Percentiles rank a stretch among this genome's conserved stretches.
Evolutionary conservation across 225 moss, liverwort and hornwort species (phyloP).

Genomic region (Anthoceros angustus): DNA sequence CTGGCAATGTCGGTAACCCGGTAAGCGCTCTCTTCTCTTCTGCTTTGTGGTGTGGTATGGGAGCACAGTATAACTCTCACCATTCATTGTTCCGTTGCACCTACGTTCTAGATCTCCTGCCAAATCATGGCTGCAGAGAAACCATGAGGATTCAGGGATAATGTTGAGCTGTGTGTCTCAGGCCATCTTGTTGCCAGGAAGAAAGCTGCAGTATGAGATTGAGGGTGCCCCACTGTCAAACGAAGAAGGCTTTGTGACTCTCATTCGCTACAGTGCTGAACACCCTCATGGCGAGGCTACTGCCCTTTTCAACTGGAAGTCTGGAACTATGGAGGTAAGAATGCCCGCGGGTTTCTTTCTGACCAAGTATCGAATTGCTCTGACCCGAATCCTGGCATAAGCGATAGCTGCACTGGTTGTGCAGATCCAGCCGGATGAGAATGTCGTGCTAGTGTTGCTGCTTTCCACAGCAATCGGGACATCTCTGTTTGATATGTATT

Average conservation of each 20-base stretch:
- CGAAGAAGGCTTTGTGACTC: slow-evolving; percentile 27
- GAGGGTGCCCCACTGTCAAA: slow-evolving; percentile 10
- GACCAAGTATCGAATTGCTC: background rate
- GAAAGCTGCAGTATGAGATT: slow-evolving; percentile 37
- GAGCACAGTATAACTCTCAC: background rate
- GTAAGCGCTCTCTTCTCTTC: background rate
- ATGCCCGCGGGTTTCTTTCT: background rate
- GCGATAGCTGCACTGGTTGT: background rate
- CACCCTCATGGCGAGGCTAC: slow-evolving; percentile 35
- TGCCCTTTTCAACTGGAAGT: slow-evolving; percentile 43
- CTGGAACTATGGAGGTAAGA: slow-evolving; percentile 29
- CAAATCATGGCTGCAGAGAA: background rate
- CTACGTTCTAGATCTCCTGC: background rate
- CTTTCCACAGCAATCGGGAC: background rate
- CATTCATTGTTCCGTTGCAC: background rate
- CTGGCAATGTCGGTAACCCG: background rate
- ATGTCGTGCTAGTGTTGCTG: background rate
- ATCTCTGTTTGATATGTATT: background rate
- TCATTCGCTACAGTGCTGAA: slow-evolving; percentile 23
- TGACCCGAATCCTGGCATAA: background rate
- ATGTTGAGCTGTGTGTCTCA: background rate
- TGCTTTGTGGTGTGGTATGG: background rate
- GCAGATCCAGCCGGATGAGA: background rate
- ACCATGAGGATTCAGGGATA: background rate
- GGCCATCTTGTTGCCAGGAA: slow-evolving; percentile 20